Percentiles rank a stretch among this genome's conserved stretches.
These are phyloP conservation scores for Mycena rebaudengoi DNA, from an alignment of 768 basidiomycete species.

Conservation along the genomic window DNA sequence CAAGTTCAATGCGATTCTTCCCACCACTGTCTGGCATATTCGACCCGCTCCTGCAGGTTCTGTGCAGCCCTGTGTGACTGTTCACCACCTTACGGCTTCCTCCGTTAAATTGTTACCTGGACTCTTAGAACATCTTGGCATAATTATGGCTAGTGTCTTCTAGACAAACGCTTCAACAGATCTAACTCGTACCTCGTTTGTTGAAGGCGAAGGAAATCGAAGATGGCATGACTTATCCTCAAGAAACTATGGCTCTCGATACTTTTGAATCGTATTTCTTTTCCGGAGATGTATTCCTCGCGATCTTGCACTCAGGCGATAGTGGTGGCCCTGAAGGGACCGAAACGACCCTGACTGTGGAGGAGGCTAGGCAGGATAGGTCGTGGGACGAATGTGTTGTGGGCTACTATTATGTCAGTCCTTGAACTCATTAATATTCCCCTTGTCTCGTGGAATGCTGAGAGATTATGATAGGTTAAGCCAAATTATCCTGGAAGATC, in stretches of 20 bases:
- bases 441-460: not conserved
- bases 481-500: conserved; percentile 92
- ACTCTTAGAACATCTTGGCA: conserved; percentile 65
- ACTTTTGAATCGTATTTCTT: conserved; percentile 83
- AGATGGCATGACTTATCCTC: conserved; percentile 85
- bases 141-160: not conserved
- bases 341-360: conserved; percentile 43
- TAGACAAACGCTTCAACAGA: not conserved
- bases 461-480: conserved; percentile 59
- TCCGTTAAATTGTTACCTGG: conserved; percentile 52
- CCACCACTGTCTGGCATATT: conserved; percentile 13
- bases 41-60: conserved; percentile 42
- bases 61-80: conserved; percentile 45
- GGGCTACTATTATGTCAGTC: conserved; percentile 80
- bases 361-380: conserved; percentile 56
- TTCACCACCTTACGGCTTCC: conserved; percentile 60
- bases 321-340: conserved; percentile 23
- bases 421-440: conserved; percentile 5
- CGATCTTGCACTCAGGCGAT: conserved; percentile 46
- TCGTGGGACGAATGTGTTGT: conserved; percentile 76
- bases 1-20: conserved; percentile 29
- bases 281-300: conserved; percentile 78
- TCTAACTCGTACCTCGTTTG: conserved; percentile 22
- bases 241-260: conserved; percentile 66
- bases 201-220: conserved; percentile 80